Evolutionary conservation across 2,329 filamentous ascomycete genomes (phyloP), one percentile per base, ranked within the genome.

Genomic region (Beauveria rudraprayagi): DNA sequence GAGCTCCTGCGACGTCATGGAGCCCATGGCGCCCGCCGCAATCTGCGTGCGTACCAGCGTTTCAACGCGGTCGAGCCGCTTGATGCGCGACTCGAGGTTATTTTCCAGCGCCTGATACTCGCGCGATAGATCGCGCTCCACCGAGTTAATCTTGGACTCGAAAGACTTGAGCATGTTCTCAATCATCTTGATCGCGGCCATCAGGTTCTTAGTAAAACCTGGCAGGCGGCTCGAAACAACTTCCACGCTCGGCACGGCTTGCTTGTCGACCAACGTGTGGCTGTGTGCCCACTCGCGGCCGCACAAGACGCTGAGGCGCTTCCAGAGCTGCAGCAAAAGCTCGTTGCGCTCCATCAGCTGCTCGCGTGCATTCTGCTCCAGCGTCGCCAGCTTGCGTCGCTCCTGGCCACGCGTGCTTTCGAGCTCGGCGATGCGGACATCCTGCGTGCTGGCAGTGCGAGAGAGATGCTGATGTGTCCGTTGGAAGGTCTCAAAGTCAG

Each of bases 211-310:
- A 70, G 89, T 90, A 75, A 97, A 97, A 1, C 89, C 90, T 0
- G 90, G 88, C 5, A 97, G 81, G 75, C 94, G 91, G 55, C 87
- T 92, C 1, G 87, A 86, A 63, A 99, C 89, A 16, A 92, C 87
- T 69, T 97, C 93, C 40, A 95, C 81, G 14, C 89, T 91, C 0
- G 92, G 91, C 7, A 96, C 77, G 1, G 83, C 85, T 63, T 93
- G 90, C 22, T 92, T 91, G 68, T 94, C 93, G 70, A 97, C 90
- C 26, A 96, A 84, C 61, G 88, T 89, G 73, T 97, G 92, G 68
- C 88, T 86, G 72, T 96, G 90, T 5, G 90, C 85, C 93, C 94
- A 99, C 70, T 97, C 94, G 0, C 86, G 83, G 11, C 94, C 94
- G 68, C 94, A 97, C 48, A 97, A 81, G 0, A 85, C 82, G 3